phyloP scores from a whole-genome alignment of 805 yeast genomes.

The Kuraishia hungarica region DNA sequence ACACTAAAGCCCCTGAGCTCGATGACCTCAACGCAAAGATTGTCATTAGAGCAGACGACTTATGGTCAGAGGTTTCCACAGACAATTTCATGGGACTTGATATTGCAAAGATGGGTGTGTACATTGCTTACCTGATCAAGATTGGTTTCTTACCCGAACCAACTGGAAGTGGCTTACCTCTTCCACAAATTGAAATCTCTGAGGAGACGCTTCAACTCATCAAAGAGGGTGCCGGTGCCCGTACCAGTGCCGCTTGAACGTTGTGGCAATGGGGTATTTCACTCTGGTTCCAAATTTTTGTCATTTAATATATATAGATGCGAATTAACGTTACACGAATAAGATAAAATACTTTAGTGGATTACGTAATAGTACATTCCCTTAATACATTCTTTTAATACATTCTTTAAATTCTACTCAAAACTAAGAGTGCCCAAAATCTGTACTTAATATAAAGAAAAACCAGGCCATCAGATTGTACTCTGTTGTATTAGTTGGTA shows the following conservation, averaged over 20 bases:
- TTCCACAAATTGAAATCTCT: conserved; percentile 53
- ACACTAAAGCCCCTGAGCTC: conserved; percentile 91
- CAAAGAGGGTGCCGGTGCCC: conserved; percentile 63
- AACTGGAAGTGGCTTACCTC: conserved; percentile 25
- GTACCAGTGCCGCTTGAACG: conserved; percentile 51
- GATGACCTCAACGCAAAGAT: conserved; percentile 78
- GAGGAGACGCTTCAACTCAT: conserved; percentile 50
- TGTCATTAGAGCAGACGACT: conserved; percentile 54
- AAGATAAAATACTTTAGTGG: no score
- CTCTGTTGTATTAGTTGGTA: conserved; percentile 44
- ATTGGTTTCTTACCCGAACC: conserved; percentile 77
- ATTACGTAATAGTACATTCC: no score
- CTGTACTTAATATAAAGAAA: neutral
- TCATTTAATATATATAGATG: no score
- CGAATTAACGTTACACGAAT: no score
- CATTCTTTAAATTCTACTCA: no score
- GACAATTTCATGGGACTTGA: conserved; percentile 39
- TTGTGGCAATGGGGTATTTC: no score
- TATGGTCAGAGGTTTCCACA: conserved; percentile 33
- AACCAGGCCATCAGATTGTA: no score
- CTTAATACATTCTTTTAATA: no score
- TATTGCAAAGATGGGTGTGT: conserved; percentile 55
- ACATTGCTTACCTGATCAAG: conserved; percentile 70
- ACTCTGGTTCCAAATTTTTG: no score
- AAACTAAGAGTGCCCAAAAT: neutral